A percentile compares a stretch with the other conserved stretches of the same genome.
These are phyloP conservation scores for Neurospora sp. DNA, from an alignment of 495 filamentous ascomycete genomes.

Conservation along the genomic window DNA sequence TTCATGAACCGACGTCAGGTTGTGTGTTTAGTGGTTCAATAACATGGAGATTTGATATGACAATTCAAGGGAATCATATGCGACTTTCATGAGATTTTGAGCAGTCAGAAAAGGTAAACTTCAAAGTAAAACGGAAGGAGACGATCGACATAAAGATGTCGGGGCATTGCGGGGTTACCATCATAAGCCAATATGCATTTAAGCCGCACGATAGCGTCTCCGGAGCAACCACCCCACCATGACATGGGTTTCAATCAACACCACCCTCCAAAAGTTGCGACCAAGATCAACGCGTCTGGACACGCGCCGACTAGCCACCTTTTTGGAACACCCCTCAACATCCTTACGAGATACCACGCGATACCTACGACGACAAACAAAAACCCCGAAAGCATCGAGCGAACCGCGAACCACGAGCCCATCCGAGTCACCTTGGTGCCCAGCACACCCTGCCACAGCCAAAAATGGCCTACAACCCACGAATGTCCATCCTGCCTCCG, in stretches of 20 bases:
- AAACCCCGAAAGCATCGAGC: neutral
- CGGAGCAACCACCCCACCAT: neutral
- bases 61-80: too few species aligned
- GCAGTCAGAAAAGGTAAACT: too few species aligned
- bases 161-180: neutral
- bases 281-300: neutral
- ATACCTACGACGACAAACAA: neutral
- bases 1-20: too few species aligned
- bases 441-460: neutral
- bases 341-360: neutral
- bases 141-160: too few species aligned
- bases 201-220: neutral
- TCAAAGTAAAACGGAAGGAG: too few species aligned
- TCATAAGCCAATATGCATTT: neutral
- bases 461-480: constrained; percentile 60
- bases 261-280: neutral
- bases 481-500: constrained; percentile 60
- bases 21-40: too few species aligned
- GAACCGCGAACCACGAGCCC: neutral
- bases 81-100: too few species aligned
- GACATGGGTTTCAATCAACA: neutral
- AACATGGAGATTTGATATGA: too few species aligned
- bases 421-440: neutral
- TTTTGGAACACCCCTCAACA: neutral
- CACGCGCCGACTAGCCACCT: neutral